Evolutionary conservation across 169 alveolate genomes (phyloP).

Genomic region (Theileria luwenshuni): DNA sequence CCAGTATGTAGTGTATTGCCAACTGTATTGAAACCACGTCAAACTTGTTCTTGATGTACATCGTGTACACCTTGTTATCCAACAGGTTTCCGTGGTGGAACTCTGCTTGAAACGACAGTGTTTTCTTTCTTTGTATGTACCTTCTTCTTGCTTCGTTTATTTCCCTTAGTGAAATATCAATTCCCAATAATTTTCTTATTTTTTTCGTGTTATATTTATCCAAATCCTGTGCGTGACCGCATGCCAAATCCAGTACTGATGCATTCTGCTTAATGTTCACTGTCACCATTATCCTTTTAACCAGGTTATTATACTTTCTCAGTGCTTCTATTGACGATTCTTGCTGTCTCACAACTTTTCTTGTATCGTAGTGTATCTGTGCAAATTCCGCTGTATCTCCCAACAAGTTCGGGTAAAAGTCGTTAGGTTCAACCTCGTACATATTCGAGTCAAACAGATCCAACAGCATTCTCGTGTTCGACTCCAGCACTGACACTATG

Average conservation of each 20-base stretch:
- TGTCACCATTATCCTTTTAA: conserved; percentile 77
- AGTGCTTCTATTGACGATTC: conserved; percentile 80
- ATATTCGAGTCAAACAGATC: conserved; percentile 35
- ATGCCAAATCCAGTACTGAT: conserved; percentile 84
- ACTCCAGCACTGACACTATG: conserved; percentile 41
- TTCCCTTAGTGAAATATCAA: conserved; percentile 84
- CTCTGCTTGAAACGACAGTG: conserved; percentile 70
- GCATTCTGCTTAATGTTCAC: conserved; percentile 67
- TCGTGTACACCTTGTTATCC: conserved; percentile 52
- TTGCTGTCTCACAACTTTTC: conserved; percentile 77
- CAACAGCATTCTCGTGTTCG: conserved; percentile 54
- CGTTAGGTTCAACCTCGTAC: conserved; percentile 48
- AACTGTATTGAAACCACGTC: conserved; percentile 87
- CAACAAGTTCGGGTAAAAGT: conserved; percentile 80
- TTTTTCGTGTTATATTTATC: conserved; percentile 81
- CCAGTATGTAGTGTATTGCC: conserved; percentile 90
- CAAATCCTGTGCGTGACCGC: conserved; percentile 90
- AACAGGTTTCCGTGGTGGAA: conserved; percentile 78
- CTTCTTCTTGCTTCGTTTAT: conserved; percentile 85
- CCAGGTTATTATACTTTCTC: conserved; percentile 79
- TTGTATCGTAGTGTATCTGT: conserved; percentile 81
- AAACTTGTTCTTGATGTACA: conserved; percentile 46
- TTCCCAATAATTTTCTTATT: conserved; percentile 82
- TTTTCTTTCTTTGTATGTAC: conserved; percentile 64
- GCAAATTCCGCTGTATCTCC: conserved; percentile 82